phyloP scores from a whole-genome alignment of 352 stramenopile species.

The Stephanocyclus meneghinianus region DNA sequence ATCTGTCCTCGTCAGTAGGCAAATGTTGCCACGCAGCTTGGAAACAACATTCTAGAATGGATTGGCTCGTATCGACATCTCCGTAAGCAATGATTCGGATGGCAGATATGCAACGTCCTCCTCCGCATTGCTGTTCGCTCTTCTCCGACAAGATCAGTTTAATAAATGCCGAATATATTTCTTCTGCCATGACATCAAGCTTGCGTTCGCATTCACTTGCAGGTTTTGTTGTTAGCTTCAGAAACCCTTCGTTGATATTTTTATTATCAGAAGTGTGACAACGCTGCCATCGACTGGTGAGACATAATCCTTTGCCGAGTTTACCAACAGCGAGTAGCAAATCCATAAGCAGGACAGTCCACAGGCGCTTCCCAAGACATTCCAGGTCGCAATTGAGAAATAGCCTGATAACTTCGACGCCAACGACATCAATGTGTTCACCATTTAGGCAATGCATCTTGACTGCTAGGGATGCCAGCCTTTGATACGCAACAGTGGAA shows the following conservation, averaged over 20 bases:
- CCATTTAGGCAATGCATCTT: constrained; percentile 16
- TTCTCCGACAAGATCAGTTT: constrained; percentile 41
- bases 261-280: too few relatives aligned
- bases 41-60: constrained; percentile 64
- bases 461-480: constrained; percentile 30
- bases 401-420: constrained; percentile 61
- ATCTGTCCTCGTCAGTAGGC: constrained; percentile 48
- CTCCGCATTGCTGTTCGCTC: constrained; percentile 34
- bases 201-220: neutral
- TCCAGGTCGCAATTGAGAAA: constrained; percentile 76
- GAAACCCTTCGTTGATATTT: constrained; percentile 17
- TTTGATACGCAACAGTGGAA: constrained; percentile 28
- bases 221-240: constrained; percentile 17
- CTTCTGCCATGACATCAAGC: neutral
- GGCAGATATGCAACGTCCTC: constrained; percentile 55
- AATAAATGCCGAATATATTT: constrained; percentile 14
- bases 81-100: constrained; percentile 65
- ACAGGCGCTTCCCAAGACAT: constrained; percentile 65
- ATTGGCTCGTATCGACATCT: constrained; percentile 58
- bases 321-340: constrained; percentile 57
- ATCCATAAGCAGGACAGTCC: constrained; percentile 76
- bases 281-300: neutral
- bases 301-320: constrained; percentile 16
- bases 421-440: constrained; percentile 30
- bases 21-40: constrained; percentile 67